phyloP scores from a whole-genome alignment of 2,329 filamentous ascomycete species.

The Beauveria medogensis region DNA sequence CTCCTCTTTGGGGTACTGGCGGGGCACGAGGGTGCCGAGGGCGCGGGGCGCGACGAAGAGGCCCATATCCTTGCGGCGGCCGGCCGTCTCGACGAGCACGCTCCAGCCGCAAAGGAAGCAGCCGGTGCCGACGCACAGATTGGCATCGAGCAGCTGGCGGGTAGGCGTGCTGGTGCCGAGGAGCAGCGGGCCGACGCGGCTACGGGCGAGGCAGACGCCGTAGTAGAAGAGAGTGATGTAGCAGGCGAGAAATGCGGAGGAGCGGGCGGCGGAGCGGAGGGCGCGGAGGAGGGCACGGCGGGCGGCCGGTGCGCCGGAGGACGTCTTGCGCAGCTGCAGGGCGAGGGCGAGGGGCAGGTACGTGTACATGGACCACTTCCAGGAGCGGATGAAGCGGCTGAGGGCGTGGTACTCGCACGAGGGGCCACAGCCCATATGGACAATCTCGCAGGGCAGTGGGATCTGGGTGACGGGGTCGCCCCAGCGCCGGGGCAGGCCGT shows the following conservation, averaged over 20 bases:
- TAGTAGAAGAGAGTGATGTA: slow-evolving; percentile 82
- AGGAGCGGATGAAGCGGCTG: slow-evolving; percentile 59
- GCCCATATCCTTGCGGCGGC: slow-evolving; percentile 64
- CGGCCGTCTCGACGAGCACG: slow-evolving; percentile 61
- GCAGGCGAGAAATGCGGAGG: slow-evolving; percentile 67
- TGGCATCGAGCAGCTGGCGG: slow-evolving; percentile 48
- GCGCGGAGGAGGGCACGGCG: slow-evolving; percentile 41
- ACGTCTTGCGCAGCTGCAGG: slow-evolving; percentile 40
- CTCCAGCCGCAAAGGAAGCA: slow-evolving; percentile 77
- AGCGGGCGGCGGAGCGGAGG: slow-evolving; percentile 54
- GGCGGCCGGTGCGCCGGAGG: slow-evolving; percentile 15
- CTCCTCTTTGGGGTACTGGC: slow-evolving; percentile 54
- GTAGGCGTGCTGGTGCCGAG: slow-evolving; percentile 43
- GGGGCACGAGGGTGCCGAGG: slow-evolving; percentile 63
- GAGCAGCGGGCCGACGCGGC: slow-evolving; percentile 61
- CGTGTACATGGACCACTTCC: slow-evolving; percentile 65
- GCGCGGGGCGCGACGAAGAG: slow-evolving; percentile 77
- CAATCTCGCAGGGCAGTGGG: slow-evolving; percentile 75
- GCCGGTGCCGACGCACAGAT: slow-evolving; percentile 62
- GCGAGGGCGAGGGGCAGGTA: slow-evolving; percentile 68
- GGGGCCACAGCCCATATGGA: slow-evolving; percentile 69
- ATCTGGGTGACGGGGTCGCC: slow-evolving; percentile 62
- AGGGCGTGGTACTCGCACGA: slow-evolving; percentile 69
- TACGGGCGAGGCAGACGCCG: slow-evolving; percentile 70
- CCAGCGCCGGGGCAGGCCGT: slow-evolving; percentile 58